Base-by-base conservation (phyloP, 331 rosid species). In the Pyrus hybrid region DNA sequence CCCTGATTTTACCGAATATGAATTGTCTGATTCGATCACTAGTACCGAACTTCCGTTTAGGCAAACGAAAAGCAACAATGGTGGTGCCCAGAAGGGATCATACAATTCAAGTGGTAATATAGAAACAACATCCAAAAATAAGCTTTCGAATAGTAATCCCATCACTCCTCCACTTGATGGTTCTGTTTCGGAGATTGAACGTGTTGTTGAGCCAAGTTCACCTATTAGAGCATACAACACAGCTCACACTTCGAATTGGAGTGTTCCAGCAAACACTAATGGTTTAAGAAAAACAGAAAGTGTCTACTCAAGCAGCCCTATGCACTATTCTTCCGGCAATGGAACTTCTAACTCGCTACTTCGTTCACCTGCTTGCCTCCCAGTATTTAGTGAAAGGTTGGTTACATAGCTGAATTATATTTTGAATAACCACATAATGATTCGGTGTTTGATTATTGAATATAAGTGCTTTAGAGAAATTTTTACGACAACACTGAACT, bases 381-480 rank as follows among this genome's bases (percentile, higher is more conserved):
- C 87, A 23, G 69, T 65, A 4, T 84, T 75, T 77, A 51, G 72
- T 60, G 76, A 79, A 28, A 72, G 87, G 84, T 72, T 70, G 64
- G 70, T 70, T 71, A 61, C 73, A 54, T 72, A 60, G 32, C 61
- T 56, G 64, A 68, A 61, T 23, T 17, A 64, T 20, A 80, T 49
- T 47, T 63, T 13, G 13, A 14, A 62, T 62, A 16, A 28, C 67
- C 18, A 17, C 23, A 63, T 16, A 30, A 29, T 3, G 23, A 26
- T 6, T 26, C 16, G 35, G 66, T 25, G 14, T 61, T 26, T 26
- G 5, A 23, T 25, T 5, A 13, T 61, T 7, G 65, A 25, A 61
- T 8, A 3, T 61, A 25, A 25, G 65, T 61, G 33, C 30, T 25
- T 61, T 61, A 61, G 65, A 61, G 20, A 61, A 61, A 23, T 25